These are phyloP conservation scores for Mortierella sp. DNA, from an alignment of 371 early-diverging fungal genomes.

Conservation along the genomic window DNA sequence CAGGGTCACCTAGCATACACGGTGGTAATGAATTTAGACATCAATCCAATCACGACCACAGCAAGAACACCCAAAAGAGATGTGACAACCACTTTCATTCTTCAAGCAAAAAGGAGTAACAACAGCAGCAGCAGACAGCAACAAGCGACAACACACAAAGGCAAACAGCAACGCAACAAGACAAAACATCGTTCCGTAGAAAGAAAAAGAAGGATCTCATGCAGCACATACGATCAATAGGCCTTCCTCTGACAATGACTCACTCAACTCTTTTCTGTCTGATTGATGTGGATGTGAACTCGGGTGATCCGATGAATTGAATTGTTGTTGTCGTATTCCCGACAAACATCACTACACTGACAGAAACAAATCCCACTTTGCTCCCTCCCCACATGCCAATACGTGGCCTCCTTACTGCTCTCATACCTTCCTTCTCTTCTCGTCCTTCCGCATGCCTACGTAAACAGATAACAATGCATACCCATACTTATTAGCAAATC, in stretches of 20 bases:
- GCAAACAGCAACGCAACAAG: too few relatives aligned
- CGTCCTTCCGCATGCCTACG: neutral
- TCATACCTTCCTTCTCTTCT: neutral
- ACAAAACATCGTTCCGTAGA: neutral
- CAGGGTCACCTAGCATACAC: too few relatives aligned
- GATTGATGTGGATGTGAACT: neutral
- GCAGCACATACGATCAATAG: conserved; percentile 12
- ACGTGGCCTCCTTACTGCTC: neutral
- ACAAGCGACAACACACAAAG: too few relatives aligned
- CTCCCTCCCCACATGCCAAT: neutral
- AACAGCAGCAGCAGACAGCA: neutral
- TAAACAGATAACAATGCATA: neutral
- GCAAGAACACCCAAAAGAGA: neutral
- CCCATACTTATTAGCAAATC: neutral
- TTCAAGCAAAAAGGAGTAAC: neutral
- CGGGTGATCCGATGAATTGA: neutral
- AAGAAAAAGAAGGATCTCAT: neutral
- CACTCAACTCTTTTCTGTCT: neutral
- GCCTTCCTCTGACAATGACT: conserved; percentile 1
- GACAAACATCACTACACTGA: neutral
- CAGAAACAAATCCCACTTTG: neutral
- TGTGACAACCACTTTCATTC: neutral
- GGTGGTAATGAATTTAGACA: neutral
- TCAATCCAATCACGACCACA: neutral
- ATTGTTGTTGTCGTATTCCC: neutral